These are phyloP conservation scores for Neopestalotiopsis rosae DNA, from an alignment of 2,329 filamentous ascomycete genomes.

Conservation along the genomic window DNA sequence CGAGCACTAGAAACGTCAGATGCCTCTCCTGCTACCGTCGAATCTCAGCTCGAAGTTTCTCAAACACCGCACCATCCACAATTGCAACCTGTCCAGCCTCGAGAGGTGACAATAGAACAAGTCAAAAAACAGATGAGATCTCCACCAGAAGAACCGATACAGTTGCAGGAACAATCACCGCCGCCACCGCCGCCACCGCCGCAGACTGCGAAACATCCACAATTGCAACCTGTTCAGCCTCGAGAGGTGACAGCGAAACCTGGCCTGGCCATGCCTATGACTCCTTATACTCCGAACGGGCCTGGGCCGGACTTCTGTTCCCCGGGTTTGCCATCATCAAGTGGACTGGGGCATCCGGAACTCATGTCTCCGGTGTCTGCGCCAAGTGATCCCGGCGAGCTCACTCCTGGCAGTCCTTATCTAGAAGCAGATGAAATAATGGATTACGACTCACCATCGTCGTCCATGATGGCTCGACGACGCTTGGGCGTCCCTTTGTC, in stretches of 20 bases:
- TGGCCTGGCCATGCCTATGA: slow-evolving; percentile 37
- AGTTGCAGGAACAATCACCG: background rate
- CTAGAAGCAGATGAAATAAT: no score
- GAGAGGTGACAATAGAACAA: slow-evolving; percentile 5
- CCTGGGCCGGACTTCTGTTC: slow-evolving; percentile 30
- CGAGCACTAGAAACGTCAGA: no score
- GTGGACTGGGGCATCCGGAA: slow-evolving; percentile 36
- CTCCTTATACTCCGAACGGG: slow-evolving; percentile 31
- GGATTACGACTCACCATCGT: background rate
- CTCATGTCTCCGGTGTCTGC: slow-evolving; percentile 40
- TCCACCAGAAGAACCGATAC: background rate
- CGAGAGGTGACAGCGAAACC: slow-evolving; percentile 21
- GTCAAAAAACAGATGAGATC: background rate
- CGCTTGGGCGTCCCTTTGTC: background rate
- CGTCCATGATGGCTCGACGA: background rate
- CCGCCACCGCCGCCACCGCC: background rate
- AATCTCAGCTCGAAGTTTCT: no score
- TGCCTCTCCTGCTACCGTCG: no score
- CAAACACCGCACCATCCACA: slow-evolving; percentile 3
- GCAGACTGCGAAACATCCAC: slow-evolving; percentile 2
- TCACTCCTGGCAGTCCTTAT: slow-evolving; percentile 29
- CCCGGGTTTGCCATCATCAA: slow-evolving; percentile 28
- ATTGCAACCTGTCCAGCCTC: slow-evolving; percentile 14
- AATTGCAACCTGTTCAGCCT: slow-evolving; percentile 15
- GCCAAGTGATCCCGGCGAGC: slow-evolving; percentile 33